Conservation (phyloP, 129 eudicot genomes). For the Dittrichia graveolens region DNA sequence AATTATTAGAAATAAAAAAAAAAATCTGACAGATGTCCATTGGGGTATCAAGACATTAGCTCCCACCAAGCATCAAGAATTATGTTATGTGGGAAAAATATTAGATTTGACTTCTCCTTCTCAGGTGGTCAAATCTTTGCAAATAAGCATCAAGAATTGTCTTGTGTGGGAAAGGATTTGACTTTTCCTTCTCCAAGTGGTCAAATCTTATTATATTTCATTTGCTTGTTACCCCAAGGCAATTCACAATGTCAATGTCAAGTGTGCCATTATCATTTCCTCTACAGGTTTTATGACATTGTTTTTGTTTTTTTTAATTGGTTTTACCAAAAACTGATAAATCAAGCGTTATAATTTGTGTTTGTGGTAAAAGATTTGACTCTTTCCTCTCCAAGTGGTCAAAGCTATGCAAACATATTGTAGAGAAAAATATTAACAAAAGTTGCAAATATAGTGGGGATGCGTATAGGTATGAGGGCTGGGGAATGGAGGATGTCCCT, state of each 20-base stretch:
- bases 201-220: slow-evolving; percentile 19
- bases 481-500: slow-evolving; percentile 27
- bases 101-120: slow-evolving; percentile 23
- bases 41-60: slow-evolving; percentile 33
- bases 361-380: neutral
- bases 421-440: neutral
- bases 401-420: neutral
- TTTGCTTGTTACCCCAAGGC: neutral
- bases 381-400: slow-evolving; percentile 5
- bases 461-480: slow-evolving; percentile 15
- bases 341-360: neutral
- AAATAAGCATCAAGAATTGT: slow-evolving; percentile 26
- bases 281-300: neutral
- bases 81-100: slow-evolving; percentile 18
- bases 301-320: neutral
- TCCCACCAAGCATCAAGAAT: slow-evolving; percentile 35
- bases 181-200: slow-evolving; percentile 16
- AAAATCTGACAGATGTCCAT: slow-evolving; percentile 23
- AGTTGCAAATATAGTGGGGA: slow-evolving; percentile 19
- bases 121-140: slow-evolving; percentile 32
- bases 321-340: neutral
- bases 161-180: slow-evolving; percentile 34
- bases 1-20: slow-evolving; percentile 2
- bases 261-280: neutral
- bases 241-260: neutral